These are phyloP conservation scores for Friedmanniomyces endolithicus DNA, from an alignment of 495 filamentous ascomycete genomes.

Conservation along the genomic window DNA sequence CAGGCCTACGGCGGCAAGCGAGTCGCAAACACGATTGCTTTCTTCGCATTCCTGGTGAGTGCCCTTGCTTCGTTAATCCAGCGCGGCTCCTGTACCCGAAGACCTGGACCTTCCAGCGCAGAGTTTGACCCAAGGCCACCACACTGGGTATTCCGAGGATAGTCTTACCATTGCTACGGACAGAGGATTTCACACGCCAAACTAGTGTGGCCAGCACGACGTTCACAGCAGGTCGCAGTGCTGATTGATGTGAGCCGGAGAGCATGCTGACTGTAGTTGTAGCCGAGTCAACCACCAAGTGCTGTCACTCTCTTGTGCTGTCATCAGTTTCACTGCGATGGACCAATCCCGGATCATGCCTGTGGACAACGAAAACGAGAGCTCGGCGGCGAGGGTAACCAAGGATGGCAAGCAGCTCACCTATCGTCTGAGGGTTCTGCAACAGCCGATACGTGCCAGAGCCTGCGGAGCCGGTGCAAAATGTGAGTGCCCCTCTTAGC, in stretches of 20 bases:
- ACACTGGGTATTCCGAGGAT: background rate
- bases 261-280: background rate
- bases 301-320: too few species aligned
- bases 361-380: slow-evolving; percentile 48
- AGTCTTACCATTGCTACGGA: background rate
- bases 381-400: slow-evolving; percentile 51
- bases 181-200: background rate
- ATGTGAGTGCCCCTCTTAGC: slow-evolving; percentile 50
- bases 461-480: slow-evolving; percentile 93
- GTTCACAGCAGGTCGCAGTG: background rate
- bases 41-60: background rate
- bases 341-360: slow-evolving; percentile 25
- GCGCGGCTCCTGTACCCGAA: background rate
- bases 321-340: background rate
- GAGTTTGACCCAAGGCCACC: background rate
- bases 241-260: background rate
- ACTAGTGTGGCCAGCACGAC: background rate
- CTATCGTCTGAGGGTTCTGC: slow-evolving; percentile 76
- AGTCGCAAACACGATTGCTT: background rate
- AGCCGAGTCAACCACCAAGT: background rate
- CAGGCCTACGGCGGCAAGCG: background rate
- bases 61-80: background rate
- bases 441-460: slow-evolving; percentile 90
- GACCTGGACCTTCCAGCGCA: background rate
- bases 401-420: slow-evolving; percentile 68